These are phyloP conservation scores for Geotrichum restrictum DNA, from an alignment of 1,139 yeast genomes.

Conservation along the genomic window DNA sequence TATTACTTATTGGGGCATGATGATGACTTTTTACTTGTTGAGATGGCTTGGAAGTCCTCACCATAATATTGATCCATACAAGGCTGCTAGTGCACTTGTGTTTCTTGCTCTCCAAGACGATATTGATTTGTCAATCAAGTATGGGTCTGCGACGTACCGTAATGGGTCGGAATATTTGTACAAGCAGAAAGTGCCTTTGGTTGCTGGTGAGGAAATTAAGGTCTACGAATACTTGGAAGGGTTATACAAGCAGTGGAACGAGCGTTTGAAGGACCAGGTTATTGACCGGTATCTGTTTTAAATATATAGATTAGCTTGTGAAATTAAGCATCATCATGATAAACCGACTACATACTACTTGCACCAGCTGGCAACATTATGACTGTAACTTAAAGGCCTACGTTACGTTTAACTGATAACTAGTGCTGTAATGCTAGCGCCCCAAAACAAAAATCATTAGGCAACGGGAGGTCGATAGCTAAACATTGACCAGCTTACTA, in stretches of 20 bases:
- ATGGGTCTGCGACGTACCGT: slow-evolving; percentile 67
- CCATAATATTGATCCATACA: slow-evolving; percentile 84
- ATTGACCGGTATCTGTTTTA: slow-evolving; percentile 37
- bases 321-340: no score
- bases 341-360: no score
- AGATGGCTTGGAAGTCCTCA: slow-evolving; percentile 77
- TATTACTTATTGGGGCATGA: slow-evolving; percentile 81
- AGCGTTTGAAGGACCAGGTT: slow-evolving; percentile 66
- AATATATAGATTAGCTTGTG: no score
- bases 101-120: slow-evolving; percentile 48
- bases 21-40: slow-evolving; percentile 76
- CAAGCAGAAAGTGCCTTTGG: slow-evolving; percentile 44
- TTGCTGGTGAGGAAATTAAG: slow-evolving; percentile 60
- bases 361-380: no score
- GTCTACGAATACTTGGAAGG: slow-evolving; percentile 57
- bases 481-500: background rate
- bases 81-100: slow-evolving; percentile 82
- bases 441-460: no score
- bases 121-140: slow-evolving; percentile 54
- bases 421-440: background rate
- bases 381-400: no score
- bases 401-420: no score
- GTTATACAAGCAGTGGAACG: slow-evolving; percentile 62
- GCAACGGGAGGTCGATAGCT: background rate
- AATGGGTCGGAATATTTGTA: slow-evolving; percentile 63